A percentile compares a stretch with the other conserved stretches of the same genome.
Conservation (phyloP, 441 rosid species). For the Croton setiger region DNA sequence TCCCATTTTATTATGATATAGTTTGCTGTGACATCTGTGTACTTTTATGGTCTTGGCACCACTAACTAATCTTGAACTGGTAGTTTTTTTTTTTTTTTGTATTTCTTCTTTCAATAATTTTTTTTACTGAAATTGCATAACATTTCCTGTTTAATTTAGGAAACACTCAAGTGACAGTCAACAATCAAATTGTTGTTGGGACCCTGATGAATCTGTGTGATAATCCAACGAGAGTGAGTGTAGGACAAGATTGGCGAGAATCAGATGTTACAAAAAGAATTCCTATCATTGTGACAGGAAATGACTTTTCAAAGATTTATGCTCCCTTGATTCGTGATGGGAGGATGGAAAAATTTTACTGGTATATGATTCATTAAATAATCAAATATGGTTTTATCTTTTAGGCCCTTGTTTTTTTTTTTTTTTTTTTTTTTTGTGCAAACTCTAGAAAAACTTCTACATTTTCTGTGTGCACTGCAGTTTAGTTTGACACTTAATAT, state of each 20-base stretch:
- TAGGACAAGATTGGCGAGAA: slow-evolving; percentile 97
- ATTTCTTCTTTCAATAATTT: background rate
- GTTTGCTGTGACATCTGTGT: background rate
- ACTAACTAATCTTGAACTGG: background rate
- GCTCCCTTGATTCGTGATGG: slow-evolving; percentile 99
- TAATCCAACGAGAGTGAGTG: slow-evolving; percentile 95
- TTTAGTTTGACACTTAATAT: slow-evolving; percentile 1
- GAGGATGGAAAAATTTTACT: slow-evolving; percentile 94
- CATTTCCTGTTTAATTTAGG: slow-evolving; percentile 37
- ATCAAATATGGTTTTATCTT: slow-evolving; percentile 11
- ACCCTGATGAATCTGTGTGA: slow-evolving; percentile 93
- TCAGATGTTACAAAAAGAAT: slow-evolving; percentile 73
- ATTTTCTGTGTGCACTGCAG: background rate
- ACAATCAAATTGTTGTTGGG: slow-evolving; percentile 95
- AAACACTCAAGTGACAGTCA: slow-evolving; percentile 90
- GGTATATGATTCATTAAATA: slow-evolving; percentile 41
- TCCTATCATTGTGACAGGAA: slow-evolving; percentile 87
- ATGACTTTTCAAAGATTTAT: slow-evolving; percentile 78
- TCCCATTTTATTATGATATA: background rate
- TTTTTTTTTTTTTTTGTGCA: too few species aligned
- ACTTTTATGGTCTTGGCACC: background rate
- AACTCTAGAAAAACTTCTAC: background rate
- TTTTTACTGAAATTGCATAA: background rate
- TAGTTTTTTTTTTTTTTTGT: background rate
- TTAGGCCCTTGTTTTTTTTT: background rate